Evolutionary conservation across 805 yeast species (phyloP), one percentile per base, ranked within the genome.

Genomic region (Starmerella bombicola): DNA sequence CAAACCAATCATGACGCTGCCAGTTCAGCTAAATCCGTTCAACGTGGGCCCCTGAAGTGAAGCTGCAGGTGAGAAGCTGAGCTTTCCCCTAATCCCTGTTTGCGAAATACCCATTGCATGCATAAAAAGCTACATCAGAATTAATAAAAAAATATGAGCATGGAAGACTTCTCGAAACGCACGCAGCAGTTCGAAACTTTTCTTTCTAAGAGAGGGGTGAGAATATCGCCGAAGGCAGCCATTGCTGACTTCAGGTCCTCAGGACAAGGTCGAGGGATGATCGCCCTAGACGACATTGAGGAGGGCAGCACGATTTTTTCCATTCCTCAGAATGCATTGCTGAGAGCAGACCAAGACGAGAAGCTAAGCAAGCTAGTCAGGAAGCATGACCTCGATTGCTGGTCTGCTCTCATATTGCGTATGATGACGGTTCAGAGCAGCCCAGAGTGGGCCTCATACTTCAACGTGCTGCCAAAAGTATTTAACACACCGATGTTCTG

Each of bases 401-500:
- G 97, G 97, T 80, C 80, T 41, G 73, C 79, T 1, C 62, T 91
- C 44, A 77, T 86, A 32, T 55, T 83, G 30, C 68, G 77, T 15
- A 64, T 88, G 48, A 62, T 78, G 36, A 78, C 74, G 51, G 93
- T 81, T 51, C 55, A 69, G 37, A 62, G 65, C 31, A 61, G 59
- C 1, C 72, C 82, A 30, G 63, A 60, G 24, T 88, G 95, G 93
- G 58, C 55, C 38, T 68, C 74, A 1, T 88, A 88, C 58, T 73
- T 85, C 42, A 62, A 71, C 17, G 73, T 86, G 0, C 64, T 88
- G 30, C 97, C 97, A 0, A 55, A 50, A 3, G 47, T 54, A 13
- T 74, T 79, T 58, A 69, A 76, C 53, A 78, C 78, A 26, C 69
- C 85, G 43, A 80, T 85, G 74, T 83, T 75, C 54, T 88, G 98